Evolutionary conservation across 1,139 yeast species (phyloP), one percentile per base, ranked within the genome.

Genomic region (Ogataea hybrid): DNA sequence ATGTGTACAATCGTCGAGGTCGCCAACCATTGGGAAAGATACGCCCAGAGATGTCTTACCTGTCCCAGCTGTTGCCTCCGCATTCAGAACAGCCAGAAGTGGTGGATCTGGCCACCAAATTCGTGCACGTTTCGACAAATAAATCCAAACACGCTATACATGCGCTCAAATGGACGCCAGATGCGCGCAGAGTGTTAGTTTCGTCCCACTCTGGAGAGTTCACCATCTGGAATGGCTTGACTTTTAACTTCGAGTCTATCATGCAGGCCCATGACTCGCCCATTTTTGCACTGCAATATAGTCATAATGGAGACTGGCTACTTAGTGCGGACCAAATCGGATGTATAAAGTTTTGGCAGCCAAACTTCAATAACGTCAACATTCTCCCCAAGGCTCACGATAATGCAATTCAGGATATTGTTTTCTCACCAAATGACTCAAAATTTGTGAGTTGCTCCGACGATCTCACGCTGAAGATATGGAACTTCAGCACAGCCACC

Each of bases 261-360:
- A 92, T 90, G 94, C 98, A 92, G 68, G 97, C 98, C 1, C 98
- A 94, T 65, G 98, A 94, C 61, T 75, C 84, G 48, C 90, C 97
- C 0, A 84, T 92, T 25, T 74, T 92, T 23, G 73, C 94, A 1
- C 69, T 88, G 59, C 76, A 79, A 49, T 94, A 90, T 63, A 82
- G 94, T 9, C 95, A 89, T 61, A 84, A 84, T 50, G 97, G 89
- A 48, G 97, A 90, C 52, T 92, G 97, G 97, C 72, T 92, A 48
- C 69, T 92, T 27, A 82, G 94, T 57, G 96, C 96, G 29, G 98
- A 92, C 64, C 94, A 89, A 57, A 90, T 84, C 46, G 99, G 98
- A 25, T 73, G 75, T 9, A 76, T 92, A 56, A 92, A 92, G 67
- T 92, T 85, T 59, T 94, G 98, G 97, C 97, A 92, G 64, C 95